Percentiles rank a stretch among this genome's conserved stretches.
Evolutionary conservation across 257 asterid genomes (phyloP).

Genomic region (Knoxia roxburghii): DNA sequence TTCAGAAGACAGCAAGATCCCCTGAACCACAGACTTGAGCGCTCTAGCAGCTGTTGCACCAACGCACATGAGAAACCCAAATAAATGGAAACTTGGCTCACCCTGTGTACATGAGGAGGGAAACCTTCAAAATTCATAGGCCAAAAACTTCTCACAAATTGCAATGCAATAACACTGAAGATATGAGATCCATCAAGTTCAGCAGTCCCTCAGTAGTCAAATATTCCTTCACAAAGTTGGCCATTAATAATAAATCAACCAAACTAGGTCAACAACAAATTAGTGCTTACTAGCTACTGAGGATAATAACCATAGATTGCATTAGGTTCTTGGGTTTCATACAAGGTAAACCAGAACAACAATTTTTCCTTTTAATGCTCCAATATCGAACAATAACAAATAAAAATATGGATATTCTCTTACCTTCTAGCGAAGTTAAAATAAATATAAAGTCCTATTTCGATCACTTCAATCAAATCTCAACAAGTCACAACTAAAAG

Average conservation of each 20-base stretch:
- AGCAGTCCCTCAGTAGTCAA: neutral
- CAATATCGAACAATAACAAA: neutral
- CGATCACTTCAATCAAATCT: neutral
- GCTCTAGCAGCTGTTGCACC: constrained; percentile 70
- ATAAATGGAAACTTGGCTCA: constrained; percentile 61
- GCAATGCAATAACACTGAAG: neutral
- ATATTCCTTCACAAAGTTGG: neutral
- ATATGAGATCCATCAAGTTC: constrained; percentile 3
- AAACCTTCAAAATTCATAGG: neutral
- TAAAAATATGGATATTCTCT: no score
- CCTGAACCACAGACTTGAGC: constrained; percentile 59
- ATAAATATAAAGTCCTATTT: neutral
- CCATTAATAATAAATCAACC: neutral
- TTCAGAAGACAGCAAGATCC: constrained; percentile 60
- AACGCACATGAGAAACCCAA: constrained; percentile 53
- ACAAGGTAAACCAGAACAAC: no score
- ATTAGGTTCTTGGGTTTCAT: no score
- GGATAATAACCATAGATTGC: neutral
- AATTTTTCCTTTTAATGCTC: neutral
- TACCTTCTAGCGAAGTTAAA: neutral
- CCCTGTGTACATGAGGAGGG: constrained; percentile 32
- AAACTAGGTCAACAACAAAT: neutral
- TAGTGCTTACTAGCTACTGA: neutral
- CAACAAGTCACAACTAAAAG: neutral
- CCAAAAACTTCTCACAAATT: neutral